phyloP scores from a whole-genome alignment of 2,329 filamentous ascomycete species.

The Acephala macrosclerotiorum region DNA sequence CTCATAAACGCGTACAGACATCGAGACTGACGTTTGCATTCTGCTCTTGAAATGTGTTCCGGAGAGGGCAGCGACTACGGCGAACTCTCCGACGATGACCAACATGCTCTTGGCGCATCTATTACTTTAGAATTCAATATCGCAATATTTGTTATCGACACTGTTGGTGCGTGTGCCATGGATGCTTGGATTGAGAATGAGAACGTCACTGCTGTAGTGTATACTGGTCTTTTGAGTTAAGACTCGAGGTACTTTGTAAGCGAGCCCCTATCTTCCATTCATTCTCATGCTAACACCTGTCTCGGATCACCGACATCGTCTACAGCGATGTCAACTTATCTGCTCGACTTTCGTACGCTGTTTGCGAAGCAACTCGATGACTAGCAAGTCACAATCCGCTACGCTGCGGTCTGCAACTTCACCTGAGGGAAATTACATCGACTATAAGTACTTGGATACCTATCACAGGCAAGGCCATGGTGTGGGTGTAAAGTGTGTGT shows the following conservation, averaged over 20 bases:
- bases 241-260: constrained; percentile 73
- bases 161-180: constrained; percentile 70
- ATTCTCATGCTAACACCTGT: too few relatives aligned
- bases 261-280: too few relatives aligned
- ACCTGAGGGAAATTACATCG: too few relatives aligned
- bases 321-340: constrained; percentile 80
- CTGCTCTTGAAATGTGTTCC: too few relatives aligned
- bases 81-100: too few relatives aligned
- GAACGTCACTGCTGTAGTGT: constrained; percentile 83
- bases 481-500: too few relatives aligned
- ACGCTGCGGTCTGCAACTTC: too few relatives aligned
- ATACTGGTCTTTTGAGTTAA: constrained; percentile 80
- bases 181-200: constrained; percentile 74
- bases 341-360: constrained; percentile 81
- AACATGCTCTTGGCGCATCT: neutral
- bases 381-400: constrained; percentile 69
- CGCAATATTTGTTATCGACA: constrained; percentile 71
- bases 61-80: too few relatives aligned
- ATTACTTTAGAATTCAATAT: constrained; percentile 60
- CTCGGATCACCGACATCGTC: constrained; percentile 73
- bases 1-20: too few relatives aligned
- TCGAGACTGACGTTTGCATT: too few relatives aligned
- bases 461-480: too few relatives aligned
- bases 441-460: constrained; percentile 80
- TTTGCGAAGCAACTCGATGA: constrained; percentile 58